Evolutionary conservation across 306 rosid genomes (phyloP).

Genomic region (Cyclanthera cordifolia): DNA sequence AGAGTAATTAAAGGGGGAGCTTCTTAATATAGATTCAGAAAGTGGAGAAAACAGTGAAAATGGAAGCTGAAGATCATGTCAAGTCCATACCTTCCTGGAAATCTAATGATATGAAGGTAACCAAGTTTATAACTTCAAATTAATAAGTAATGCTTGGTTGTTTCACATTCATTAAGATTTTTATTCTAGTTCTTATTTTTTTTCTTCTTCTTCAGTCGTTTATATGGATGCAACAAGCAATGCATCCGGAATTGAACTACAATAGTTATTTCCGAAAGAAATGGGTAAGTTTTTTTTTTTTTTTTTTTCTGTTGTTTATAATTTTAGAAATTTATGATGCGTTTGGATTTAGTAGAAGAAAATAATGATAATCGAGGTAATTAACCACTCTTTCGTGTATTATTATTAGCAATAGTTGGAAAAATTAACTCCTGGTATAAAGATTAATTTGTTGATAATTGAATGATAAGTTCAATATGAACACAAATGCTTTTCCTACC

Average conservation of each 20-base stretch:
- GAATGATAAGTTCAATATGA: too few relatives aligned
- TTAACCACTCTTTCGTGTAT: too few relatives aligned
- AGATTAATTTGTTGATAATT: too few relatives aligned
- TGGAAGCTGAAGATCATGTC: slow-evolving; percentile 47
- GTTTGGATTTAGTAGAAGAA: too few relatives aligned
- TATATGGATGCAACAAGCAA: slow-evolving; percentile 98
- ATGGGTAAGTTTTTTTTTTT: slow-evolving; percentile 42
- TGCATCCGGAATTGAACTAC: slow-evolving; percentile 96
- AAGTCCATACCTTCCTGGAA: slow-evolving; percentile 60
- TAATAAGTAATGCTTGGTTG: background rate
- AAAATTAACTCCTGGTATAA: too few relatives aligned
- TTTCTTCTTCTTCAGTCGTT: slow-evolving; percentile 48
- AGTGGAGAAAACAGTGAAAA: slow-evolving; percentile 35
- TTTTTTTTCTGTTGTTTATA: background rate
- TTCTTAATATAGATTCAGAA: slow-evolving; percentile 18
- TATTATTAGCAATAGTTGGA: too few relatives aligned
- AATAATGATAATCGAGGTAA: too few relatives aligned
- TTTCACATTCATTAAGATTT: background rate
- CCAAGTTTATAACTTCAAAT: background rate
- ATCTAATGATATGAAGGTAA: slow-evolving; percentile 76
- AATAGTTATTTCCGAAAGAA: slow-evolving; percentile 57
- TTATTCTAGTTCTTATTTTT: background rate
- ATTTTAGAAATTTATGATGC: too few relatives aligned
- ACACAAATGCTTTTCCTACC: too few relatives aligned
- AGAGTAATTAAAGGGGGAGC: background rate